Base-by-base conservation (phyloP, 1,139 yeast species). In the Hansenula lynferdii region DNA sequence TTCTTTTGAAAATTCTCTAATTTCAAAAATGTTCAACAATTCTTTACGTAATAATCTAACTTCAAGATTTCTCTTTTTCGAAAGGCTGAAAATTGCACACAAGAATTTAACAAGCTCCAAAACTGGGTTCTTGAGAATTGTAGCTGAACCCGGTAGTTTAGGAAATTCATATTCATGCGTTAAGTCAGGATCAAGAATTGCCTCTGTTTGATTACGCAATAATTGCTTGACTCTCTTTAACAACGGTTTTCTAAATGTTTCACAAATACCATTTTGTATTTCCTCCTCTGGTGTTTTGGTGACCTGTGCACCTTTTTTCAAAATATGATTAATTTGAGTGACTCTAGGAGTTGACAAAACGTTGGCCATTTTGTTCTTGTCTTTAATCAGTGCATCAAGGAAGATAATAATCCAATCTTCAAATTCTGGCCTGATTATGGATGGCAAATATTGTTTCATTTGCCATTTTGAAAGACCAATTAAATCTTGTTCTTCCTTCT, bases 341-440 rank as follows among this genome's bases (percentile, higher is more conserved):
- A 69, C 68, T 49, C 94, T 67, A 36, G 80, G 84, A 0, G 85
- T 75, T 4, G 62, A 63, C 10, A 65, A 56, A 2, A 66, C 66
- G 14, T 69, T 70, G 11, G 51, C 38, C 27, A 45, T 55, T 7
- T 45, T 44, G 15, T 63, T 62, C 54, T 85, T 85, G 35, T 67
- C 66, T 41, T 77, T 77, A 30, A 80, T 68, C 49, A 92, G 67
- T 3, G 85, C 68, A 54, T 86, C 94, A 51, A 90, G 62, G 53
- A 86, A 82, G 45, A 87, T 77, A 33, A 81, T 67, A 35, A 86
- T 65, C 96, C 97, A 92, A 50, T 83, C 94, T 39, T 81, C 85
- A 65, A 92, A 87, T 56, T 94, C 97, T 11, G 74, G 73, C 51
- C 80, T 92, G 44, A 83, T 75, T 18, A 87, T 72, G 1, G 70